Conservation (phyloP, 1,139 yeast genomes). For the Candida tunisiensis region DNA sequence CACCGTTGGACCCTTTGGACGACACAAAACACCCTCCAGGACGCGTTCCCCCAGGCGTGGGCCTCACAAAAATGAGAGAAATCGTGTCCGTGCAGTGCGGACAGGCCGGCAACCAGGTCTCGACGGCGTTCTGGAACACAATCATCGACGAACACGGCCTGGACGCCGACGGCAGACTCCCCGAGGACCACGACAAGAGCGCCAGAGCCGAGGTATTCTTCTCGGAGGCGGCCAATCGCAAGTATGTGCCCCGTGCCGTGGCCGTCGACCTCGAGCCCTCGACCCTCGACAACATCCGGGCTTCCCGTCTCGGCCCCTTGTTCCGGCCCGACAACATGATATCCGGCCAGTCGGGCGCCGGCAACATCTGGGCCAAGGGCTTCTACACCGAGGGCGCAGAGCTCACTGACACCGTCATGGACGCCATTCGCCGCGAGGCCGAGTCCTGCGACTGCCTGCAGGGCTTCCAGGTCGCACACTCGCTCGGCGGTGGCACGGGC, state of each 20-base stretch:
- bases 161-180: constrained; percentile 32
- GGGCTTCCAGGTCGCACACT: constrained; percentile 31
- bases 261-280: constrained; percentile 30
- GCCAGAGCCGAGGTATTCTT: constrained; percentile 17
- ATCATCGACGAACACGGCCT: constrained; percentile 51
- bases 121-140: constrained; percentile 57
- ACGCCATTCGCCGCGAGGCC: constrained; percentile 28
- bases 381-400: constrained; percentile 31
- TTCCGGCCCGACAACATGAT: constrained; percentile 30
- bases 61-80: constrained; percentile 22
- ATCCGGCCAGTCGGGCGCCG: constrained; percentile 28
- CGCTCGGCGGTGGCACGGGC: constrained; percentile 31
- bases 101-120: constrained; percentile 43
- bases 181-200: constrained; percentile 6
- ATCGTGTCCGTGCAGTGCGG: constrained; percentile 27
- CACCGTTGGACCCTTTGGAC: neutral
- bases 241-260: constrained; percentile 30
- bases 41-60: no score
- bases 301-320: constrained; percentile 25
- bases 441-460: constrained; percentile 27
- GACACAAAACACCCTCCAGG: neutral
- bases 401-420: constrained; percentile 27
- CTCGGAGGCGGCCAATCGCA: constrained; percentile 20
- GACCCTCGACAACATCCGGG: constrained; percentile 26
- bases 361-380: constrained; percentile 34